These are phyloP conservation scores for Fusarium dimerum DNA, from an alignment of 2,329 filamentous ascomycete species.

Conservation along the genomic window DNA sequence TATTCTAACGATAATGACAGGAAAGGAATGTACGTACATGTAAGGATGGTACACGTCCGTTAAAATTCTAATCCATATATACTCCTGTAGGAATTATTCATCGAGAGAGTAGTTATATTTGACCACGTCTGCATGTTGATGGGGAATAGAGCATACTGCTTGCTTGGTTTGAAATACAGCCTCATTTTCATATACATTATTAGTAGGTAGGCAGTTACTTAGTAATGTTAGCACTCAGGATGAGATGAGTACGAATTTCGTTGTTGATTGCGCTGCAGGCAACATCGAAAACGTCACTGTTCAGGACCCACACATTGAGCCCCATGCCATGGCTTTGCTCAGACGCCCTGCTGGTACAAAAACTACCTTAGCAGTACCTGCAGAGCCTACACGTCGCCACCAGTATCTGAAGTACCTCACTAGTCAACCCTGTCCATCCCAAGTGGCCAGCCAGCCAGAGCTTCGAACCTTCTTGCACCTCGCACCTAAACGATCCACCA, in stretches of 20 bases:
- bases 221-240: too few species aligned
- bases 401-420: conserved; percentile 19
- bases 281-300: conserved; percentile 40
- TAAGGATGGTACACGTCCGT: not conserved
- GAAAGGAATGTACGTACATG: not conserved
- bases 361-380: conserved; percentile 5
- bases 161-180: too few species aligned
- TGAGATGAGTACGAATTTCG: too few species aligned
- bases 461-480: not conserved
- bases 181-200: too few species aligned
- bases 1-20: not conserved
- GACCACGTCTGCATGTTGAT: too few species aligned
- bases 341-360: not conserved
- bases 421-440: conserved; percentile 9
- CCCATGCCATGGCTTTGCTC: conserved; percentile 16
- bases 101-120: too few species aligned
- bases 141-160: too few species aligned
- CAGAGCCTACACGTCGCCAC: conserved; percentile 22
- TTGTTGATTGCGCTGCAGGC: conserved; percentile 25
- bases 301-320: conserved; percentile 19
- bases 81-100: too few species aligned
- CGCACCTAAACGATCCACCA: not conserved
- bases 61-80: too few species aligned
- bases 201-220: too few species aligned
- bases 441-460: conserved; percentile 16